A percentile compares a stretch with the other conserved stretches of the same genome.
These are phyloP conservation scores for Atkinsonella texensis DNA, from an alignment of 2,329 filamentous ascomycete species.

Conservation along the genomic window DNA sequence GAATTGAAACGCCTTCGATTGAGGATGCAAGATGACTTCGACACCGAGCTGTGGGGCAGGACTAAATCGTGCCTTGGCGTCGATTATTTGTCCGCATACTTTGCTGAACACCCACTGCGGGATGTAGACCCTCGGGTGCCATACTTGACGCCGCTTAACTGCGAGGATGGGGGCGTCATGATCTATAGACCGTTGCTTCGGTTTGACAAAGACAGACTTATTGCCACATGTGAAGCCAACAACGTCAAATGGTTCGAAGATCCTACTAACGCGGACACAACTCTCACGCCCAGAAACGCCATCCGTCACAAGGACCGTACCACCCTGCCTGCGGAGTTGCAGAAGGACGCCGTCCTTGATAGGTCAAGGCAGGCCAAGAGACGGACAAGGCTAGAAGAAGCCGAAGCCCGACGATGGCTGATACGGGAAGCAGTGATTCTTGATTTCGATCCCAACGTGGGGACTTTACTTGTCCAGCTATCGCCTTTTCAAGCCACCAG, in stretches of 20 bases:
- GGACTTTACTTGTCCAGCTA: conserved; percentile 34
- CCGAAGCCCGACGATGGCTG: conserved; percentile 44
- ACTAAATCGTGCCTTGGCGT: conserved; percentile 9
- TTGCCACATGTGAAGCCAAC: conserved; percentile 60
- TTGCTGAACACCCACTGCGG: conserved; percentile 14
- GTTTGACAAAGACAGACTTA: conserved; percentile 62
- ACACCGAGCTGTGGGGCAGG: conserved; percentile 11
- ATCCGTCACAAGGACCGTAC: conserved; percentile 53
- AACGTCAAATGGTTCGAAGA: conserved; percentile 72
- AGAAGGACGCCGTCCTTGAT: conserved; percentile 48
- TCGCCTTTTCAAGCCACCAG: conserved; percentile 19
- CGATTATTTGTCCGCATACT: conserved; percentile 15
- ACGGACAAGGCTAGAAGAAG: conserved; percentile 31
- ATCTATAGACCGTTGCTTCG: conserved; percentile 57
- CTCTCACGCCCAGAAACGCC: conserved; percentile 70
- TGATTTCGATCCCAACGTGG: conserved; percentile 34
- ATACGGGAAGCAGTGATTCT: conserved; percentile 30
- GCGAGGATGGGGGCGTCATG: conserved; percentile 55
- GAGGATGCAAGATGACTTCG: conserved; percentile 17
- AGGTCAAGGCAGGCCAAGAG: conserved; percentile 42
- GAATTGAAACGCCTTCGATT: conserved; percentile 19
- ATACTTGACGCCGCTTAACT: conserved; percentile 22
- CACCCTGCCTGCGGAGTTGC: conserved; percentile 57
- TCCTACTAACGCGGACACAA: conserved; percentile 65
- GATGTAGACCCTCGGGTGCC: conserved; percentile 14